A percentile compares a stretch with the other conserved stretches of the same genome.
phyloP scores from a whole-genome alignment of 495 filamentous ascomycete genomes.

The Peziza echinospora region DNA sequence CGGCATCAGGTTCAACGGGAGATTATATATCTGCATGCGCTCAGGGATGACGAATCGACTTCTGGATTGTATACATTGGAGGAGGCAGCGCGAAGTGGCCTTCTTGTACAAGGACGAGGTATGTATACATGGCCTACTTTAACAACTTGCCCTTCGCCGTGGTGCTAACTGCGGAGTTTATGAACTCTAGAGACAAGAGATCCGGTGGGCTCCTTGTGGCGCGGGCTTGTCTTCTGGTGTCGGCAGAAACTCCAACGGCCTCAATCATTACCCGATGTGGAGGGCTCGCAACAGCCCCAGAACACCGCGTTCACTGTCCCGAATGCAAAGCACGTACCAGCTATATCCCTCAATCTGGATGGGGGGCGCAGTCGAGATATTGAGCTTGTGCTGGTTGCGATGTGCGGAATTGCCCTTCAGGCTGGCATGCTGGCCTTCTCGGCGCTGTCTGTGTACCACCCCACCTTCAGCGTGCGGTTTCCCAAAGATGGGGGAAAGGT shows the following conservation, averaged over 20 bases:
- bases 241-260: no score
- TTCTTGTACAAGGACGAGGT: neutral
- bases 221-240: no score
- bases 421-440: conserved; percentile 5
- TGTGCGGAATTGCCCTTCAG: conserved; percentile 8
- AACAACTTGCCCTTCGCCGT: no score
- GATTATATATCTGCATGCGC: neutral
- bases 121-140: no score
- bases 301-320: no score
- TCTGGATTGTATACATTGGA: neutral
- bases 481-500: conserved; percentile 1
- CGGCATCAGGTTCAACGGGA: conserved; percentile 1
- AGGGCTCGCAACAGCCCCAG: no score
- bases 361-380: neutral
- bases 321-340: no score
- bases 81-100: neutral
- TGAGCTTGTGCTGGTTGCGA: conserved; percentile 1
- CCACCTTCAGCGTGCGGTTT: neutral
- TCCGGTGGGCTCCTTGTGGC: no score
- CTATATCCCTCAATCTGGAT: neutral
- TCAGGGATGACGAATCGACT: neutral
- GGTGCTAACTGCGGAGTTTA: neutral
- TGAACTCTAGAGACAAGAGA: neutral
- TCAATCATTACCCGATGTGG: no score
- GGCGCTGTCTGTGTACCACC: conserved; percentile 1